Base-by-base conservation (phyloP, 2,329 filamentous ascomycete species). In the Aspergillus latus region DNA sequence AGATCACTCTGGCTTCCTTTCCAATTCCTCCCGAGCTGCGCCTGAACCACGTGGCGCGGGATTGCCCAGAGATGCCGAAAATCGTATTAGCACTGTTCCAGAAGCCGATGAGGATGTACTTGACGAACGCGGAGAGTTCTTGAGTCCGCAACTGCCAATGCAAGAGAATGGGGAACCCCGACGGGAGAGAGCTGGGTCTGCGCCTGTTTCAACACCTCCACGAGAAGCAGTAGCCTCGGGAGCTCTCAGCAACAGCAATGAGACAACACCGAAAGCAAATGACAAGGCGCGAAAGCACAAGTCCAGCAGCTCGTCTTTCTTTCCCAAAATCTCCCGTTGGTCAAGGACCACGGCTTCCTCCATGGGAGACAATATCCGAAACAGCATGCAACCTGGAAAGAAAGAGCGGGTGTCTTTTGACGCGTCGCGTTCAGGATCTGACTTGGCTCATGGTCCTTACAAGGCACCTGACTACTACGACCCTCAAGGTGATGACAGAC, bases 281-380 rank as follows among this genome's bases (percentile, higher is more conserved):
- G 88, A 90, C 5, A 91, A 89, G 74, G 83, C 84, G 60, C 90
- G 89, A 72, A 97, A 96, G 77, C 89, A 95, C 77, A 96, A 96
- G 72, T 93, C 90, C 1, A 88, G 84, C 68, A 86, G 86, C 56
- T 94, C 91, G 0, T 90, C 89, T 0, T 80, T 86, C 80, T 89
- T 96, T 59, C 92, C 92, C 26, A 97, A 96, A 78, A 92, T 96
- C 60, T 97, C 94, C 5, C 85, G 94, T 43, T 99, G 94, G 94
- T 97, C 93, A 0, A 94, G 95, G 76, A 97, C 93, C 2, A 99
- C 94, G 0, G 84, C 92, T 3, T 96, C 92, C 0, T 96, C 91
- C 59, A 86, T 92, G 43, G 87, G 90, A 44, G 88, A 88, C 64
- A 88, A 88, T 40, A 88, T 92, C 71, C 85, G 88, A 40, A 85